phyloP scores from a whole-genome alignment of 2,329 filamentous ascomycete species.

The Alternaria viburni region DNA sequence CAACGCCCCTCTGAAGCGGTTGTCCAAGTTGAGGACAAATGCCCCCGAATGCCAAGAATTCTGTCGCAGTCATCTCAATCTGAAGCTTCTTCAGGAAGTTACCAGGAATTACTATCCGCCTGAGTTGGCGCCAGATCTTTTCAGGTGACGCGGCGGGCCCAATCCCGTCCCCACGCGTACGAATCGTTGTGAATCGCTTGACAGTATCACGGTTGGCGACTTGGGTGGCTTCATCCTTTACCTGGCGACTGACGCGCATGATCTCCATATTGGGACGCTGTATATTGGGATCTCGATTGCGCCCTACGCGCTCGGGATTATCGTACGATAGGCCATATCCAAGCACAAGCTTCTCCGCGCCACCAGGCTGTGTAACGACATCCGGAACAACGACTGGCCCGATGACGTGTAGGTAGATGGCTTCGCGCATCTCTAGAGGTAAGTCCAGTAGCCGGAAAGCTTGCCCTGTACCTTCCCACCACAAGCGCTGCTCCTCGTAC shows the following conservation, averaged over 20 bases:
- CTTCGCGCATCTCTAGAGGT: slow-evolving; percentile 17
- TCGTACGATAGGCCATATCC: slow-evolving; percentile 7
- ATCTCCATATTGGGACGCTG: slow-evolving; percentile 14
- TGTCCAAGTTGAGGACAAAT: not conserved
- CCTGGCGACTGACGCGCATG: slow-evolving; percentile 12
- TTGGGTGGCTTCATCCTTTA: slow-evolving; percentile 2
- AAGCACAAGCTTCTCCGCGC: not conserved
- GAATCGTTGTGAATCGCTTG: slow-evolving; percentile 11
- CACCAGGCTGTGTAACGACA: not conserved
- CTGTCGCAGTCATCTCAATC: slow-evolving; percentile 16
- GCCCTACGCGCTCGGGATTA: not conserved
- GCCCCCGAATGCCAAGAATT: slow-evolving; percentile 15
- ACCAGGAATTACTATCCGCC: not conserved
- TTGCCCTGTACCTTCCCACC: slow-evolving; percentile 22
- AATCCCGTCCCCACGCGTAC: not conserved
- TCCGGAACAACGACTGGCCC: slow-evolving; percentile 18
- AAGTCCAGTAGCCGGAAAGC: slow-evolving; percentile 16
- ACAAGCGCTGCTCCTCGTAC: slow-evolving; percentile 17
- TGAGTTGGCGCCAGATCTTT: not conserved
- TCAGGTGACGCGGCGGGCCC: not conserved
- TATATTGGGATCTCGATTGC: slow-evolving; percentile 16
- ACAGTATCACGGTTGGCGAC: slow-evolving; percentile 2
- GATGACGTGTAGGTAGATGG: slow-evolving; percentile 17
- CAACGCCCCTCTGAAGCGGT: not conserved
- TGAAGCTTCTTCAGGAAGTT: slow-evolving; percentile 15